These are phyloP conservation scores for Ehretia macrophylla DNA, from an alignment of 257 asterid species.

Conservation along the genomic window DNA sequence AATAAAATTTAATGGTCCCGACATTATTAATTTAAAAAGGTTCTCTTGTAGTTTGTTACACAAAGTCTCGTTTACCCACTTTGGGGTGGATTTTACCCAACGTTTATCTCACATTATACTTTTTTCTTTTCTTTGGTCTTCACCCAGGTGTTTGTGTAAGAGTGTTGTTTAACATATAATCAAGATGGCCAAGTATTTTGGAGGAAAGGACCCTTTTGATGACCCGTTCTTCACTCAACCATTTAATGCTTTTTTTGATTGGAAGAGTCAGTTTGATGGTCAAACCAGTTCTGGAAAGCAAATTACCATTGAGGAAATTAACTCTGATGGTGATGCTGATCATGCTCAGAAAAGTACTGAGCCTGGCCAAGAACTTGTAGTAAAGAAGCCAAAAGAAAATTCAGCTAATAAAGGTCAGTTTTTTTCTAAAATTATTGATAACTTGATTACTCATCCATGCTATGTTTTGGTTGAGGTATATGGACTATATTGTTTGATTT, in stretches of 20 bases:
- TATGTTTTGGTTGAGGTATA: background rate
- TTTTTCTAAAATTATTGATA: background rate
- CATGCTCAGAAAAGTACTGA: constrained; percentile 22
- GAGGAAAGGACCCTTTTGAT: constrained; percentile 74
- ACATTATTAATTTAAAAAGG: too few relatives aligned
- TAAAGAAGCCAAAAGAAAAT: constrained; percentile 22
- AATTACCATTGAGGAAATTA: constrained; percentile 61
- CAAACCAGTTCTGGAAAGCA: constrained; percentile 35
- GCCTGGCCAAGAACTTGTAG: constrained; percentile 40
- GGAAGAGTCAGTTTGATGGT: constrained; percentile 38
- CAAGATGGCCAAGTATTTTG: constrained; percentile 60
- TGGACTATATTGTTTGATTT: background rate
- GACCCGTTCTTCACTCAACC: constrained; percentile 69
- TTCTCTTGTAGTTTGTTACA: too few relatives aligned
- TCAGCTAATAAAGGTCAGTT: constrained; percentile 28
- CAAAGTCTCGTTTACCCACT: too few relatives aligned
- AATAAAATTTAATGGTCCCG: too few relatives aligned
- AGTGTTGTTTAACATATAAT: too few relatives aligned
- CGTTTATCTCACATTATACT: too few relatives aligned
- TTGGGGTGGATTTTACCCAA: too few relatives aligned
- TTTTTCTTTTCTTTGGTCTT: too few relatives aligned
- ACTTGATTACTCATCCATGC: background rate
- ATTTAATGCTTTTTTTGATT: constrained; percentile 46
- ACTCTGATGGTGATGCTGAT: constrained; percentile 42
- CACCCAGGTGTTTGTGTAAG: too few relatives aligned